Evolutionary conservation across 2,329 filamentous ascomycete genomes (phyloP).

Genomic region (Lasiodiplodia theobromae): DNA sequence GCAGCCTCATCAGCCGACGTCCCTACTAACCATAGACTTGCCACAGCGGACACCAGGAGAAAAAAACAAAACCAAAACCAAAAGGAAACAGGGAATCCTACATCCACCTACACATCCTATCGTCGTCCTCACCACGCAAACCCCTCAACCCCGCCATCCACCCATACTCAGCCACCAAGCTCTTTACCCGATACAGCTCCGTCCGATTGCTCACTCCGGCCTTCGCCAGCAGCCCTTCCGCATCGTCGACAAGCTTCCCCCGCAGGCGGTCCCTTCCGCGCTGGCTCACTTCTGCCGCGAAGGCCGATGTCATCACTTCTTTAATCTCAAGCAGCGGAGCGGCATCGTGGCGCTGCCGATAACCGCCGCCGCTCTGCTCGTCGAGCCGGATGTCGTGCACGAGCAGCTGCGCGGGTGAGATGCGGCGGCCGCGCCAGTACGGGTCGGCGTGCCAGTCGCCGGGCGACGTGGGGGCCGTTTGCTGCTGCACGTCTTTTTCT

Average conservation of each 20-base stretch:
- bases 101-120: slow-evolving; percentile 50
- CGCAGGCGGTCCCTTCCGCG: slow-evolving; percentile 36
- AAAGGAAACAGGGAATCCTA: slow-evolving; percentile 14
- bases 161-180: slow-evolving; percentile 50
- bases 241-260: slow-evolving; percentile 32
- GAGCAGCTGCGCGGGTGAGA: slow-evolving; percentile 50
- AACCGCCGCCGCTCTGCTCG: neutral
- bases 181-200: slow-evolving; percentile 45
- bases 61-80: neutral
- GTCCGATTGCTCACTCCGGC: slow-evolving; percentile 33
- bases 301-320: slow-evolving; percentile 43
- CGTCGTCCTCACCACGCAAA: slow-evolving; percentile 40
- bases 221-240: slow-evolving; percentile 38
- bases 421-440: slow-evolving; percentile 48
- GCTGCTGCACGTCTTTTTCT: slow-evolving; percentile 33
- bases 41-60: neutral
- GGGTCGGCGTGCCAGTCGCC: slow-evolving; percentile 47
- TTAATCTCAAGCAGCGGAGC: slow-evolving; percentile 49
- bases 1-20: neutral
- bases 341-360: slow-evolving; percentile 37
- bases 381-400: slow-evolving; percentile 50
- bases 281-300: slow-evolving; percentile 41
- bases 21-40: neutral
- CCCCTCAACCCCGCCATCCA: slow-evolving; percentile 51
- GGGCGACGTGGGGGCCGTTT: slow-evolving; percentile 34